These are phyloP conservation scores for Noccaea caerulescens DNA, from an alignment of 345 rosid genomes.

Conservation along the genomic window DNA sequence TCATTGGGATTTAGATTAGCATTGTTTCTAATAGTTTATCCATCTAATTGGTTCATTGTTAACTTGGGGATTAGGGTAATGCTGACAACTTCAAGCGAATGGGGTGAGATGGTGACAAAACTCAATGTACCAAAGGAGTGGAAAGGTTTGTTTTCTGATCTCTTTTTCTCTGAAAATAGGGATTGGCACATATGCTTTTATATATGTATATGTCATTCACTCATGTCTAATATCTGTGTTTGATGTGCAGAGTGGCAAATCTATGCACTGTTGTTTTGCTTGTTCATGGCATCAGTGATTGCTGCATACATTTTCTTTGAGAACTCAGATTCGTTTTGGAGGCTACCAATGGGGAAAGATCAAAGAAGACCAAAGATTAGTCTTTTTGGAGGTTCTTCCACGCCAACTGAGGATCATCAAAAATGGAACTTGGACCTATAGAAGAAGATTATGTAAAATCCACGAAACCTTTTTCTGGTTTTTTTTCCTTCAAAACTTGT, in stretches of 20 bases:
- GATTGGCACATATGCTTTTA: not conserved
- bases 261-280: slow-evolving; percentile 67
- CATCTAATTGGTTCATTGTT: slow-evolving; percentile 11
- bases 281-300: slow-evolving; percentile 82
- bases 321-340: slow-evolving; percentile 90
- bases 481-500: not conserved
- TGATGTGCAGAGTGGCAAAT: slow-evolving; percentile 90
- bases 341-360: slow-evolving; percentile 58
- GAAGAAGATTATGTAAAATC: slow-evolving; percentile 56
- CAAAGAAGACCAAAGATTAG: slow-evolving; percentile 62
- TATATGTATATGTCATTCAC: not conserved
- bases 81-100: slow-evolving; percentile 71
- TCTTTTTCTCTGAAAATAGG: not conserved
- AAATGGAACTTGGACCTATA: slow-evolving; percentile 59
- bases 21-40: not conserved
- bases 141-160: slow-evolving; percentile 64
- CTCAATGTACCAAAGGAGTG: slow-evolving; percentile 89
- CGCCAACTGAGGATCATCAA: slow-evolving; percentile 69
- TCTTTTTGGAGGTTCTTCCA: slow-evolving; percentile 60
- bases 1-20: not conserved
- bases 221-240: not conserved
- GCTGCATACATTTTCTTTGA: slow-evolving; percentile 78
- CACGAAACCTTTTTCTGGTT: not conserved
- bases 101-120: slow-evolving; percentile 89
- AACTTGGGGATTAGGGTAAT: slow-evolving; percentile 59